These are phyloP conservation scores for Ganoderma sinense DNA, from an alignment of 1,284 basidiomycete species.

Conservation along the genomic window DNA sequence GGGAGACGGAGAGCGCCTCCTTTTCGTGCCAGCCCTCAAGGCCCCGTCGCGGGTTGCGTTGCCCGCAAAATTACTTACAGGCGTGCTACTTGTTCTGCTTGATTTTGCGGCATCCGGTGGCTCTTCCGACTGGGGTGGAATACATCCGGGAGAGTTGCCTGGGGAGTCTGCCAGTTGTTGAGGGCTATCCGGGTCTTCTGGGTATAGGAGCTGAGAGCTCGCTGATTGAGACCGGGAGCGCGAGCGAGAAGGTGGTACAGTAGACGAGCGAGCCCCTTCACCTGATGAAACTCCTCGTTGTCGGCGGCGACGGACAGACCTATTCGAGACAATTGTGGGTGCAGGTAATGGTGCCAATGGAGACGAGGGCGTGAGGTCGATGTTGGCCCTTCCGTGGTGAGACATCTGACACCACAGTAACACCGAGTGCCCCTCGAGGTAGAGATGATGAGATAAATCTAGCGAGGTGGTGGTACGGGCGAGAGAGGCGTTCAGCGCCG, in stretches of 20 bases:
- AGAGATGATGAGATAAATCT: background rate
- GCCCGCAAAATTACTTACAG: too few species aligned
- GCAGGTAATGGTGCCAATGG: constrained; percentile 22
- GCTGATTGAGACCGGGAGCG: constrained; percentile 15
- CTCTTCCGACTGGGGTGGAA: background rate
- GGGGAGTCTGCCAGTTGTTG: background rate
- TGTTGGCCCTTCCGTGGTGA: background rate
- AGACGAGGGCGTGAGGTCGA: constrained; percentile 6
- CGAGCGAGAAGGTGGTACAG: constrained; percentile 21
- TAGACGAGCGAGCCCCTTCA: constrained; percentile 12
- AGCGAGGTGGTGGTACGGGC: background rate
- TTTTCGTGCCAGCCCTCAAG: background rate
- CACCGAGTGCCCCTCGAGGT: background rate
- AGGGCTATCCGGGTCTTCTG: background rate
- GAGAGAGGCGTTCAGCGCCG: background rate
- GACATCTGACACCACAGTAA: background rate
- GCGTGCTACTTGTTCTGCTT: background rate
- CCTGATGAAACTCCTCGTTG: background rate
- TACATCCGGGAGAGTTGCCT: too few species aligned
- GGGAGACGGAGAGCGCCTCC: constrained; percentile 1
- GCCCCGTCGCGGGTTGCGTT: background rate
- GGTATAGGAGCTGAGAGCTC: background rate
- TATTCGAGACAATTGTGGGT: constrained; percentile 29
- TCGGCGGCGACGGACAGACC: constrained; percentile 29
- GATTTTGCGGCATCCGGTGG: background rate